Evolutionary conservation across 106 monocot species (phyloP).

Genomic region (Acanthochlamys bracteata): DNA sequence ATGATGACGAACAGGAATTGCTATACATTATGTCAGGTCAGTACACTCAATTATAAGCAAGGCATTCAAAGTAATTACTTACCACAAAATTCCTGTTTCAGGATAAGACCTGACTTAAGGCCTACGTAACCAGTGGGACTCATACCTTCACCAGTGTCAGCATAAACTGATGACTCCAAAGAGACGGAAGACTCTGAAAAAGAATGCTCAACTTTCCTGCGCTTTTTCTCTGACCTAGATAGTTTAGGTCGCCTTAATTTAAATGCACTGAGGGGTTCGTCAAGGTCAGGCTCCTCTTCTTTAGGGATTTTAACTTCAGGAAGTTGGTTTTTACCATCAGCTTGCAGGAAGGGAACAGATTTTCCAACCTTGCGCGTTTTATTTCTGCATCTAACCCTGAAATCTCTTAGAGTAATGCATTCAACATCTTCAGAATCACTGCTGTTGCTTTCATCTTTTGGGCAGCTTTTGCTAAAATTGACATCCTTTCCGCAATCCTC

Average conservation of each 20-base stretch:
- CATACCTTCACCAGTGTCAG: background rate
- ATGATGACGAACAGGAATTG: no score
- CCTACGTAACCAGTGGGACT: background rate
- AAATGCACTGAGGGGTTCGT: conserved; percentile 38
- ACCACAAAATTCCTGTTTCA: background rate
- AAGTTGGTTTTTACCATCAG: background rate
- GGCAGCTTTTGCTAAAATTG: background rate
- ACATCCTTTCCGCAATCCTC: background rate
- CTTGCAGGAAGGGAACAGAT: background rate
- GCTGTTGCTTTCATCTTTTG: background rate
- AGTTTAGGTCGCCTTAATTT: conserved; percentile 22
- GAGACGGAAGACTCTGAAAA: conserved; percentile 3
- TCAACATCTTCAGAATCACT: conserved; percentile 7
- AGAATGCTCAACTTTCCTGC: conserved; percentile 1
- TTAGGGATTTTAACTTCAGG: conserved; percentile 1
- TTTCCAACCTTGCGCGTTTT: conserved; percentile 27
- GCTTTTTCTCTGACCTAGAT: conserved; percentile 12
- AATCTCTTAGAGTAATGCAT: conserved; percentile 33
- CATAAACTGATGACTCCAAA: background rate
- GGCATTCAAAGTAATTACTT: background rate
- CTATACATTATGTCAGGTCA: no score
- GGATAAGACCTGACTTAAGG: background rate
- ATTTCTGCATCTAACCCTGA: conserved; percentile 33
- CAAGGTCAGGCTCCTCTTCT: conserved; percentile 44
- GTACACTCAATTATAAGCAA: no score